Conservation (phyloP, 768 basidiomycete species). For the Suillus brevipes region DNA sequence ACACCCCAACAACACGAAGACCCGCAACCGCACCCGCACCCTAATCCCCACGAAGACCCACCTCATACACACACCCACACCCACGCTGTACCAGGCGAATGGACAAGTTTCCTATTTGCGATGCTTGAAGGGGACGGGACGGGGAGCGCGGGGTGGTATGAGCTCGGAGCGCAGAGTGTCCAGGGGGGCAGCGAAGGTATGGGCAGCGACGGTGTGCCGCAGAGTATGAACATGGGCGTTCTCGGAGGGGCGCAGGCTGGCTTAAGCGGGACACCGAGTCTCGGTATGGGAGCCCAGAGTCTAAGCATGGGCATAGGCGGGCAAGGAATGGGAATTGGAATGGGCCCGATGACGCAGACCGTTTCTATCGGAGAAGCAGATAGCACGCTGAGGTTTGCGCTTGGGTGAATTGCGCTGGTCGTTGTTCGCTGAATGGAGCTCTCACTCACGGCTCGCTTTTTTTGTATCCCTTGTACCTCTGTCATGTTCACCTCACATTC, state of each 20-base stretch:
- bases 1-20: neutral
- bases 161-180: conserved; percentile 21
- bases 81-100: conserved; percentile 21
- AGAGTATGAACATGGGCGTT: neutral
- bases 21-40: neutral
- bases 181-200: neutral
- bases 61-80: neutral
- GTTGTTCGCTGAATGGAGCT: neutral
- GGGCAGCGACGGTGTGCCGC: neutral
- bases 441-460: neutral
- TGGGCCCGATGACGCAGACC: conserved; percentile 11
- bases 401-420: conserved; percentile 22
- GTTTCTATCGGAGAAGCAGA: conserved; percentile 22
- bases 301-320: neutral
- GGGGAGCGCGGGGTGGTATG: conserved; percentile 28
- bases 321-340: conserved; percentile 1
- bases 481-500: neutral
- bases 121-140: conserved; percentile 34
- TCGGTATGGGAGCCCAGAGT: neutral
- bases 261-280: neutral
- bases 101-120: conserved; percentile 35
- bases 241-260: neutral
- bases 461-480: neutral
- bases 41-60: conserved; percentile 6
- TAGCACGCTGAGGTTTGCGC: conserved; percentile 32